Base-by-base conservation (phyloP, 306 rosid genomes). In the Pterocarpus santalinus region DNA sequence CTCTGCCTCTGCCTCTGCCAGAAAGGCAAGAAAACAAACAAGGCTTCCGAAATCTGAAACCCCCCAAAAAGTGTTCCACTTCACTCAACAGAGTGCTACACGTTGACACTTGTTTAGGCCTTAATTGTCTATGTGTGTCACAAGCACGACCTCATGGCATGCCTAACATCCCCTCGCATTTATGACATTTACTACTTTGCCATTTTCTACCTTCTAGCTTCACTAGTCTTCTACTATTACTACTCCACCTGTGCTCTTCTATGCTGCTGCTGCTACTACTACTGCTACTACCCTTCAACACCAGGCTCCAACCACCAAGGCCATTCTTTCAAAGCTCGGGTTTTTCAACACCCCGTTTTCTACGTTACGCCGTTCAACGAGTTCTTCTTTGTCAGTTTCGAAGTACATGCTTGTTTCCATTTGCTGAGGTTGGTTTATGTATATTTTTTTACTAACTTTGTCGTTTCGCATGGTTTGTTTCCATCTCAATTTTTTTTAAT, bases 171-270 rank as follows among this genome's bases (percentile, higher is more conserved):
- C 92, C 88, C 65, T 69, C 22, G 4, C 87, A 79, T 89, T 91
- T 46, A 82, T 72, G 17, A 8, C 87, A 87, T 88, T 93, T 93
- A 88, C 92, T 43, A 43, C 73, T 86, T 79, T 84, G 82, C 94
- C 96, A 80, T 80, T 86, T 43, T 43, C 4, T 7, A 1, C 63
- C 84, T 53, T 4, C 34, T 5, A 51, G 2, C 12, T 14, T 55
- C 1, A 16, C 28, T 30, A 0, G 3, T 13, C 3, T 51, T 1
- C 5, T 3, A 3, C 6, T 13, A 1, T n/a, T 33, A 0, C 58
- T 13, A 30, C 76, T 46, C 34, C 44, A 0, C 35, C 61, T 39
- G 58, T 46, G 68, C 15, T 44, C 14, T 47, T 53, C 60, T 53
- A 51, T 53, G 8, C 22, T 53, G 9, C 9, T 47, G 49, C 49